phyloP scores from a whole-genome alignment of 2,329 filamentous ascomycete species.

The Colletotrichum phormii region DNA sequence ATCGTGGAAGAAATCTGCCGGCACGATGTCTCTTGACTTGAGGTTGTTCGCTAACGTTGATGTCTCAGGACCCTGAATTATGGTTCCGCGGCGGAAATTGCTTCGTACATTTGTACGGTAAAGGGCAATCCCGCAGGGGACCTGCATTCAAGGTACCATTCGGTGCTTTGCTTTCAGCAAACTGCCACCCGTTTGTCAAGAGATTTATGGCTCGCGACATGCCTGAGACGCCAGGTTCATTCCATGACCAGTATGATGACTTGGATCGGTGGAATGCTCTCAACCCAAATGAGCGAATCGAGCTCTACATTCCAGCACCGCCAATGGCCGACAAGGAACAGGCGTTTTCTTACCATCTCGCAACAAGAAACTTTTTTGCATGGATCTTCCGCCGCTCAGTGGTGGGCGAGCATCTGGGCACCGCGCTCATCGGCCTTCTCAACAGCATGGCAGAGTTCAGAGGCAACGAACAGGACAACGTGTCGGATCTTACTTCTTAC shows the following conservation, averaged over 20 bases:
- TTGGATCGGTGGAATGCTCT: constrained; percentile 47
- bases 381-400: constrained; percentile 74
- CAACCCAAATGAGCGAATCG: constrained; percentile 52
- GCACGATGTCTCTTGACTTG: neutral
- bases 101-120: constrained; percentile 75
- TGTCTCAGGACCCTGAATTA: constrained; percentile 74
- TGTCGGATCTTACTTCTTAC: constrained; percentile 72
- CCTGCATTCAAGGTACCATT: constrained; percentile 77
- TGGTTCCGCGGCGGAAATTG: constrained; percentile 78
- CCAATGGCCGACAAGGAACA: constrained; percentile 62
- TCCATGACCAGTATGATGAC: constrained; percentile 38
- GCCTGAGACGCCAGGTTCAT: constrained; percentile 21
- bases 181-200: constrained; percentile 71
- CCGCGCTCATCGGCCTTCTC: constrained; percentile 72
- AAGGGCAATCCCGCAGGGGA: constrained; percentile 72
- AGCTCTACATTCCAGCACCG: constrained; percentile 79
- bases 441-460: constrained; percentile 74
- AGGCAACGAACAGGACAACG: constrained; percentile 63
- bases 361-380: constrained; percentile 81
- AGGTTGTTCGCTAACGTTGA: neutral
- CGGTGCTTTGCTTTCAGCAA: constrained; percentile 64
- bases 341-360: constrained; percentile 72
- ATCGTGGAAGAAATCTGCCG: too few relatives aligned
- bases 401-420: constrained; percentile 75
- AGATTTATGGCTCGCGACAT: constrained; percentile 52